Evolutionary conservation across 1,139 yeast species (phyloP), one percentile per base, ranked within the genome.

Genomic region (Torulaspora pretoriensis): DNA sequence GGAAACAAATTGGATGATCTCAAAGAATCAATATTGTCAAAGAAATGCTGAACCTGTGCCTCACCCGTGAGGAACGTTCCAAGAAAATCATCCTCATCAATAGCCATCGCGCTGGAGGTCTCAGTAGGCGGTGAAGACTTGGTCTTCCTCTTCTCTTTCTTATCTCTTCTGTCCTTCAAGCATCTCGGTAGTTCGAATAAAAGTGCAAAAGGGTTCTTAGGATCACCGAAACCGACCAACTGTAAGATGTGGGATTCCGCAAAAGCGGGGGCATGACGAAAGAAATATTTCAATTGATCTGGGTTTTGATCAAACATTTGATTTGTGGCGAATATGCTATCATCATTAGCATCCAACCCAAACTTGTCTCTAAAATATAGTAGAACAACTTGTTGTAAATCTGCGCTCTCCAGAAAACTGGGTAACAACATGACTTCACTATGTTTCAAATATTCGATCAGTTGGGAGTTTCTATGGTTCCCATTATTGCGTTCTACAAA

Each of bases 181-280:
- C 83, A 85, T 57, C 81, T 84, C 0, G 89, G 84, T 24, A 84
- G 68, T 46, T 77, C 80, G 63, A 84, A 84, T 14, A 84, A 61
- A 55, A 80, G 77, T 2, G 90, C 87, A 65, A 84, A 83, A 14
- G 92, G 89, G 57, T 82, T 83, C 40, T 73, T 72, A 3, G 85
- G 73, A 58, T 82, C 84, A 26, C 94, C 94, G 64, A 83, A 81
- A 1, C 94, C 94, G 40, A 82, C 76, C 39, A 83, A 62, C 64
- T 83, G 90, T 56, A 81, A 75, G 45, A 84, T 79, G 57, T 84
- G 85, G 23, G 88, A 81, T 45, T 83, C 71, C 1, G 92, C 90
- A 69, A 84, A 83, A 33, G 80, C 72, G 1, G 89, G 78, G 1
- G 87, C 82, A 59, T 83, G 83, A 56, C 82, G 82, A 56, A 80